Base-by-base conservation (phyloP, 2,329 filamentous ascomycete species). In the Fusarium protoensiforme region DNA sequence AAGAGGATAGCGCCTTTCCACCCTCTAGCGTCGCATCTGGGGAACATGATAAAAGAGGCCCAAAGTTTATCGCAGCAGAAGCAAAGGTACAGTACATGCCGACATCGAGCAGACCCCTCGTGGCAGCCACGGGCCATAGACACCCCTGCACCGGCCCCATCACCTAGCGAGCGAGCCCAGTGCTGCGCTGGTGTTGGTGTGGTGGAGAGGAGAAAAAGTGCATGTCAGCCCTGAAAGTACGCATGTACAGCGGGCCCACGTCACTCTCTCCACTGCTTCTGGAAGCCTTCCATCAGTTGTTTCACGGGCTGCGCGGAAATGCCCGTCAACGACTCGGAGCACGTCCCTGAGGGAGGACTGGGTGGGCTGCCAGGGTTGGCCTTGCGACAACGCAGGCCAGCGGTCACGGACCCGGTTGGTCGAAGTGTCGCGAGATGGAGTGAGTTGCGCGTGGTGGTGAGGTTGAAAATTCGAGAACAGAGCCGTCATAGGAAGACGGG, bases 241-340 rank as follows among this genome's bases (percentile, higher is more conserved):
- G 27, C 27, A 31, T 51, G 46, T 61, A 46, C 46, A 62, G 54
- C 53, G 53, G 41, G 57, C 71, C 71, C 71, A 73, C 56, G 70
- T 71, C 67, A 73, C 53, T 56, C 56, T 43, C 63, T 71, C 76
- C 76, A 78, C 76, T 77, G 65, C 76, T 78, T 78, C 76, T 78
- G 71, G 76, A 78, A 78, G 71, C 54, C 68, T 78, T 78, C 76
- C 61, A 76, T 78, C 22, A 62, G 63, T 72, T 78, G 76, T 78
- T 78, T 75, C 73, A 77, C 38, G 48, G 39, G 51, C 62, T 62
- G 58, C 57, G 39, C 72, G 72, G 72, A 74, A 74, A 72, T 74
- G 72, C 67, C 74, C 72, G 72, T 73, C 62, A 68, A 62, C 61
- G 71, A 76, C 63, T 71, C 53, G 62, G 69, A 73, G 74, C 72